Percentiles rank a stretch among this genome's conserved stretches.
phyloP scores from a whole-genome alignment of 306 rosid genomes.

The Biancaea sappan region DNA sequence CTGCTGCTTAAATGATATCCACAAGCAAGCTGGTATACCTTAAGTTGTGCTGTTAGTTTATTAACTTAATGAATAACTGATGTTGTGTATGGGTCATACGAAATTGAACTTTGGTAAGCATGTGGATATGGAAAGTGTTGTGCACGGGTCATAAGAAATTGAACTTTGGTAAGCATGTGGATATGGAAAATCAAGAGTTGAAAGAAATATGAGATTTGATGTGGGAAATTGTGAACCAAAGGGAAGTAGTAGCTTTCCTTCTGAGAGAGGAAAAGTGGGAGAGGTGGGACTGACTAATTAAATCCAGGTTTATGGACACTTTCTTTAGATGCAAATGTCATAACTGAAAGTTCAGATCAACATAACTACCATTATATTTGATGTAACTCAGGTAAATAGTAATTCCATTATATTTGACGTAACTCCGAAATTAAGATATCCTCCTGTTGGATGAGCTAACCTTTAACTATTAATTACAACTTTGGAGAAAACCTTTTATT shows the following conservation, averaged over 20 bases:
- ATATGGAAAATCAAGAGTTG: background rate
- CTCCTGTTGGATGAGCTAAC: background rate
- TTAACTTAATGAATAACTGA: background rate
- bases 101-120: background rate
- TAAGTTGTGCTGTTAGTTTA: background rate
- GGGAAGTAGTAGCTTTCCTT: background rate
- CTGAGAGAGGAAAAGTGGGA: background rate
- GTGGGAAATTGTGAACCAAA: background rate
- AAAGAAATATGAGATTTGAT: background rate
- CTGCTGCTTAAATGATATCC: background rate
- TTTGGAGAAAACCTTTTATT: background rate
- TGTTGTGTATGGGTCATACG: background rate
- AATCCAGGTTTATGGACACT: background rate
- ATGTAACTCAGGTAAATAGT: background rate
- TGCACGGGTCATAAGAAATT: background rate
- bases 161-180: background rate
- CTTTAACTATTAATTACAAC: background rate
- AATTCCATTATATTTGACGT: background rate
- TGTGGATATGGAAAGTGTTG: background rate
- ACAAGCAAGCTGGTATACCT: background rate
- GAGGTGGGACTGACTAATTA: background rate
- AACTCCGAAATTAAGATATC: background rate
- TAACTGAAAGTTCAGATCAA: background rate
- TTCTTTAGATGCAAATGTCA: background rate
- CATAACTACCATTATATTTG: background rate